These are phyloP conservation scores for Dimocarpus longan DNA, from an alignment of 345 rosid species.

Conservation along the genomic window DNA sequence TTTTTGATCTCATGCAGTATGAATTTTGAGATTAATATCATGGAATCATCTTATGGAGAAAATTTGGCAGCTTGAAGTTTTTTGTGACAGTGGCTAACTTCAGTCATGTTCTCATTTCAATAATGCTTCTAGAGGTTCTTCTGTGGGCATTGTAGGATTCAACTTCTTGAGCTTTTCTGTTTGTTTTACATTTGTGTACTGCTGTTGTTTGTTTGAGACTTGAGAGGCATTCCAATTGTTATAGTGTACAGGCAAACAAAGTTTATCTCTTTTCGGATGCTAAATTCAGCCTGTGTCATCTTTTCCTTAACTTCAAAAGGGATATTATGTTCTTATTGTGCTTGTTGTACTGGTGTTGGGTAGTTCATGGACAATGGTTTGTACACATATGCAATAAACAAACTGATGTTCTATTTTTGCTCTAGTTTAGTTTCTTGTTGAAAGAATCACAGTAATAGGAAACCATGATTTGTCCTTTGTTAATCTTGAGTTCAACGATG, in stretches of 20 bases:
- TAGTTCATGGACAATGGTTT: background rate
- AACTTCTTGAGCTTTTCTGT: background rate
- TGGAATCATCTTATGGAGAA: background rate
- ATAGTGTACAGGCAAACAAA: background rate
- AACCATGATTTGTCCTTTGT: background rate
- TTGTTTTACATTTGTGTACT: too few relatives aligned
- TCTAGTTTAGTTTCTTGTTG: background rate
- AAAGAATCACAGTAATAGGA: background rate
- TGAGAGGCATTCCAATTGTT: constrained; percentile 1
- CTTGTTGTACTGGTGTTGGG: background rate
- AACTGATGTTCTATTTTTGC: background rate
- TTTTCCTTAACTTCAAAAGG: background rate
- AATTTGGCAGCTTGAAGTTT: background rate
- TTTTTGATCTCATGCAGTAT: background rate
- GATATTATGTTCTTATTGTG: background rate
- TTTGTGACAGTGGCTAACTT: background rate
- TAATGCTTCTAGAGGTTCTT: background rate
- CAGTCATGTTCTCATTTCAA: background rate
- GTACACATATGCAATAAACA: background rate
- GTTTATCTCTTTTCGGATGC: background rate
- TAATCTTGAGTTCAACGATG: background rate
- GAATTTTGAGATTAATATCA: background rate
- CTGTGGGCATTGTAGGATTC: background rate
- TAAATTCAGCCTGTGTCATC: background rate
- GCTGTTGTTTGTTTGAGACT: background rate